Evolutionary conservation across 1,284 basidiomycete genomes (phyloP).

Genomic region (Rhodotorula sp.): DNA sequence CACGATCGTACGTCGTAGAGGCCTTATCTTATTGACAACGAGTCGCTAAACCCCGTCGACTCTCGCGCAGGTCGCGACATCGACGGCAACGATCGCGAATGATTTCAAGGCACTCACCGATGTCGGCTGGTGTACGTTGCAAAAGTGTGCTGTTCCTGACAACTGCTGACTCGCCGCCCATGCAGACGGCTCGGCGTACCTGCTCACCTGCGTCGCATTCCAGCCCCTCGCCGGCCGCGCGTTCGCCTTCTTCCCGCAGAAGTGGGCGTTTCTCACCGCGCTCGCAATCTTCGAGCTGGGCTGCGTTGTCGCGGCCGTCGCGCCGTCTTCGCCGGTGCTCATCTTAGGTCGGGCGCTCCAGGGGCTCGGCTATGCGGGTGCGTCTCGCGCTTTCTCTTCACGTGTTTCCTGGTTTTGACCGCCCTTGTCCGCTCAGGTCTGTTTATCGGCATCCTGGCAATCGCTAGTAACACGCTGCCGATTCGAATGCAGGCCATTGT

Average conservation of each 20-base stretch:
- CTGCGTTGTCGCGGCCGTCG: conserved; percentile 45
- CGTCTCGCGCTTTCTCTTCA: neutral
- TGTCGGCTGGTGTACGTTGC: conserved; percentile 29
- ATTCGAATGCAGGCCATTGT: conserved; percentile 26
- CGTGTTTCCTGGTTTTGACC: no score
- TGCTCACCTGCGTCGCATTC: conserved; percentile 28
- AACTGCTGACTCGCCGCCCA: neutral
- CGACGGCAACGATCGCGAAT: conserved; percentile 21
- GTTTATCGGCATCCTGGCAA: conserved; percentile 28
- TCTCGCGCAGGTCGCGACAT: conserved; percentile 10
- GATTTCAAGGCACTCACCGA: conserved; percentile 26
- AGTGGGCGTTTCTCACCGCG: conserved; percentile 40
- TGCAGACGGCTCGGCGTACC: conserved; percentile 30
- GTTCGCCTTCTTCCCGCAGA: conserved; percentile 40
- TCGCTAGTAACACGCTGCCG: conserved; percentile 19
- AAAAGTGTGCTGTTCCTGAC: neutral
- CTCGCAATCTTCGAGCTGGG: conserved; percentile 45
- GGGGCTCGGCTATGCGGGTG: conserved; percentile 25
- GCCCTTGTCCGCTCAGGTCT: neutral
- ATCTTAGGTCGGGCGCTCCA: conserved; percentile 45
- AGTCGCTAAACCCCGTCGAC: no score
- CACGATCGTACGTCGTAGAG: conserved; percentile 18
- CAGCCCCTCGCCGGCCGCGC: conserved; percentile 30
- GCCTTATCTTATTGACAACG: no score
- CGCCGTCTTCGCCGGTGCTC: conserved; percentile 42